phyloP scores from a whole-genome alignment of 441 rosid genomes.

The Isatis lusitanica region DNA sequence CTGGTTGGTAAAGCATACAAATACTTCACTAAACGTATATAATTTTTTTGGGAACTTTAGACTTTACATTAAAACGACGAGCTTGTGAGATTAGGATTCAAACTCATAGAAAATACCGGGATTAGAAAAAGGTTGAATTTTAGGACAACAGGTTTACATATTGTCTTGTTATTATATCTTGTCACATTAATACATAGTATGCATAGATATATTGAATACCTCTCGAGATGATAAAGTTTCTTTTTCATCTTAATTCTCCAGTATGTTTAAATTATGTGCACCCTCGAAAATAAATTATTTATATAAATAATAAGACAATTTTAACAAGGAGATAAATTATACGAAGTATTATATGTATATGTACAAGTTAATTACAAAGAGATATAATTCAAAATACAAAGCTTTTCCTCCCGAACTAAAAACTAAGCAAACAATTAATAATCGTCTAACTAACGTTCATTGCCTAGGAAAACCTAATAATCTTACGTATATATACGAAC shows the following conservation, averaged over 20 bases:
- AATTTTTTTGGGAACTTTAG: neutral
- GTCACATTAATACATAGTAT: conserved; percentile 1
- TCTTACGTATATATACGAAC: neutral
- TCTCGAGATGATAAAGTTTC: neutral
- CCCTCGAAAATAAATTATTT: neutral
- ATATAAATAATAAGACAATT: neutral
- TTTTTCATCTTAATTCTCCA: neutral
- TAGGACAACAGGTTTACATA: neutral
- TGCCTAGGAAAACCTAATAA: conserved; percentile 27
- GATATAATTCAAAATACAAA: conserved; percentile 14
- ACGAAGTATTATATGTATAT: neutral
- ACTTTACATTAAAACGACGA: neutral
- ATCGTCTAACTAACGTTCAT: conserved; percentile 21
- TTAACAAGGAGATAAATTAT: neutral
- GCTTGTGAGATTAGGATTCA: conserved; percentile 3
- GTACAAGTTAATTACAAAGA: conserved; percentile 29
- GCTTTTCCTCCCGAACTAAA: neutral
- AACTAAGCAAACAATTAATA: conserved; percentile 29
- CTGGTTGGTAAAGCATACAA: neutral
- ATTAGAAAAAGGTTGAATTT: neutral
- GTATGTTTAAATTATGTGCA: neutral
- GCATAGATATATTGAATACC: neutral
- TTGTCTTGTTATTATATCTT: neutral
- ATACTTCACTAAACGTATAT: neutral
- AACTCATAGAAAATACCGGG: neutral